Evolutionary conservation across 225 moss, liverwort and hornwort genomes (phyloP), one percentile per base, ranked within the genome.

Genomic region (Ulota crispa): DNA sequence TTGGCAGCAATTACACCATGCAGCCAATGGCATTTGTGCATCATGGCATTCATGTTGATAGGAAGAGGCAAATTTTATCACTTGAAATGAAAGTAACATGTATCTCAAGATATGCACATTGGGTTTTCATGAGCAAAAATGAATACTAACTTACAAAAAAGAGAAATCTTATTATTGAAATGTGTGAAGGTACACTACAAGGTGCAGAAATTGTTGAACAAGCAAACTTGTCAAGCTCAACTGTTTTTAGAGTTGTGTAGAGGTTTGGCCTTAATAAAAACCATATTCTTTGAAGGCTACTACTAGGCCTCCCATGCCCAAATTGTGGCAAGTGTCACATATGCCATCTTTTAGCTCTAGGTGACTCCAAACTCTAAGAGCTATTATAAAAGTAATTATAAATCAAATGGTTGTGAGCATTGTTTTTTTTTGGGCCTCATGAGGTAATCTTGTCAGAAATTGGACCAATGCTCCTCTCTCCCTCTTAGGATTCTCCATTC

Each of bases 221-320:
- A 56, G 8, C n/a, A 8, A 55, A 21, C 20, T 56, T 56, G 56
- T 23, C n/a, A 56, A 21, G 3, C 8, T 56, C 6, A 56, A 23
- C 1, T 3, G 3, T 13, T 5, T 16, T 16, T 53, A 20, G 8
- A n/a, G 56, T 56, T 21, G n/a, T 56, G 21, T 9, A 21, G 9
- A 56, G 21, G 3, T 66, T 21, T 23, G 4, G 4, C 0, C 13
- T 68, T 68, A 0, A 0, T 0, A 0, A 2, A 4, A 7, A 68
- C 8, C 9, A 26, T 1, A 26, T 1, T 26, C 0, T 37, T 1
- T 21, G 0, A 14, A 18, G 2, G 26, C 15, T 69, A 16, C 2
- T 1, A 0, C 0, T 26, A 31, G 8, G 14, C 9, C 3, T 53
- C 0, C 0, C 7, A 6, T 3, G 0, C 7, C 9, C 39, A 39